A percentile compares a stretch with the other conserved stretches of the same genome.
Evolutionary conservation across 306 rosid species (phyloP).

Genomic region (Gastrolobium bilobum): DNA sequence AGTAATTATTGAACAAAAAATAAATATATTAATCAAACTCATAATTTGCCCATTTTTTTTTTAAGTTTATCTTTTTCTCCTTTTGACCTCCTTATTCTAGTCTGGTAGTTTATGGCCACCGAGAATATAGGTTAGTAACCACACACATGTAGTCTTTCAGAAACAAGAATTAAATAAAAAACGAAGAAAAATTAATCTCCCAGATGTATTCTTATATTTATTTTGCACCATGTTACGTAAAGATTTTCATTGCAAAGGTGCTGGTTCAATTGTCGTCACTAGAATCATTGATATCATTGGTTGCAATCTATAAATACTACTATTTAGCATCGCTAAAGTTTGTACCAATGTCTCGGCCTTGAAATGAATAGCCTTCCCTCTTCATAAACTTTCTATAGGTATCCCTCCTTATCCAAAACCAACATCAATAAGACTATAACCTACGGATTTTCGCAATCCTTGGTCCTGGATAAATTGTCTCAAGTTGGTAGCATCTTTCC

Average conservation of each 20-base stretch:
- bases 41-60: too few relatives aligned
- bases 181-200: too few relatives aligned
- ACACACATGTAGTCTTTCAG: background rate
- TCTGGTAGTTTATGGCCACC: background rate
- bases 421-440: slow-evolving; percentile 63
- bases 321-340: too few relatives aligned
- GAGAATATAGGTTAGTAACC: background rate
- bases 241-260: background rate
- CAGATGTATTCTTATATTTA: background rate
- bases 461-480: slow-evolving; percentile 51
- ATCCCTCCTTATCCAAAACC: slow-evolving; percentile 41
- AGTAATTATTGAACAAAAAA: too few relatives aligned
- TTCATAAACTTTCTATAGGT: background rate
- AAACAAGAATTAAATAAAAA: background rate
- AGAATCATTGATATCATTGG: background rate
- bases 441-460: slow-evolving; percentile 56
- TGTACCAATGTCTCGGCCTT: background rate
- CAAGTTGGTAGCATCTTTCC: slow-evolving; percentile 69
- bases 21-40: too few relatives aligned
- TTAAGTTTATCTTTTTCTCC: too few relatives aligned
- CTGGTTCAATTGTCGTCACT: background rate
- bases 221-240: background rate
- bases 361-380: background rate
- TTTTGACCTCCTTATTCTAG: background rate
- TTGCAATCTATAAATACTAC: background rate